Evolutionary conservation across 768 basidiomycete species (phyloP).

Genomic region (Favolaschia claudopus): DNA sequence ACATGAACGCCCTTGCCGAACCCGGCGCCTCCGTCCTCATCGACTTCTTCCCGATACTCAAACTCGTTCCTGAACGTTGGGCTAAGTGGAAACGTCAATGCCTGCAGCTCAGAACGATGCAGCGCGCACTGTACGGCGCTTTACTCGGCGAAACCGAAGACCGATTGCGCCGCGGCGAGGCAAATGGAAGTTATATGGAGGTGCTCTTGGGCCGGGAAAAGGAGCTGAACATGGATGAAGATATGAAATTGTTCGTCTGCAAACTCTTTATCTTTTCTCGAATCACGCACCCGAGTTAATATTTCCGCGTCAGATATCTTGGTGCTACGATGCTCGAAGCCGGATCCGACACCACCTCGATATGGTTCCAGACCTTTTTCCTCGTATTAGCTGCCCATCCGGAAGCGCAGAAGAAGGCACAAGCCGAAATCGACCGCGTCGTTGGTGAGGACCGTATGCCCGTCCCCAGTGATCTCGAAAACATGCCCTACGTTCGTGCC

Average conservation of each 20-base stretch:
- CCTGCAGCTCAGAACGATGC: slow-evolving; percentile 28
- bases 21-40: slow-evolving; percentile 21
- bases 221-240: neutral
- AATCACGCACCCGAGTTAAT: too few relatives aligned
- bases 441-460: slow-evolving; percentile 32
- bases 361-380: slow-evolving; percentile 30
- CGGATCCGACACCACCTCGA: slow-evolving; percentile 37
- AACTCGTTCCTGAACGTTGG: slow-evolving; percentile 26
- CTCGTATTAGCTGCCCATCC: slow-evolving; percentile 33
- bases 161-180: slow-evolving; percentile 31
- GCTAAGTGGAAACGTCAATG: slow-evolving; percentile 28
- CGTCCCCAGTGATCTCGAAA: slow-evolving; percentile 21
- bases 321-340: slow-evolving; percentile 40
- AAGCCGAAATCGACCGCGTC: slow-evolving; percentile 35
- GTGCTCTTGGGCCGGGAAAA: slow-evolving; percentile 27
- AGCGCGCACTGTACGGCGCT: slow-evolving; percentile 36
- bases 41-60: slow-evolving; percentile 27
- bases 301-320: slow-evolving; percentile 32
- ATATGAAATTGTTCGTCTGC: slow-evolving; percentile 4
- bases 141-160: slow-evolving; percentile 33
- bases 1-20: slow-evolving; percentile 2
- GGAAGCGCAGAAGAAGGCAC: slow-evolving; percentile 31
- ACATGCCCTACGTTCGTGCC: slow-evolving; percentile 33
- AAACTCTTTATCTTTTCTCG: too few relatives aligned
- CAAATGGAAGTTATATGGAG: slow-evolving; percentile 43